These are phyloP conservation scores for Colletotrichum sp. DNA, from an alignment of 2,329 filamentous ascomycete species.

Conservation along the genomic window DNA sequence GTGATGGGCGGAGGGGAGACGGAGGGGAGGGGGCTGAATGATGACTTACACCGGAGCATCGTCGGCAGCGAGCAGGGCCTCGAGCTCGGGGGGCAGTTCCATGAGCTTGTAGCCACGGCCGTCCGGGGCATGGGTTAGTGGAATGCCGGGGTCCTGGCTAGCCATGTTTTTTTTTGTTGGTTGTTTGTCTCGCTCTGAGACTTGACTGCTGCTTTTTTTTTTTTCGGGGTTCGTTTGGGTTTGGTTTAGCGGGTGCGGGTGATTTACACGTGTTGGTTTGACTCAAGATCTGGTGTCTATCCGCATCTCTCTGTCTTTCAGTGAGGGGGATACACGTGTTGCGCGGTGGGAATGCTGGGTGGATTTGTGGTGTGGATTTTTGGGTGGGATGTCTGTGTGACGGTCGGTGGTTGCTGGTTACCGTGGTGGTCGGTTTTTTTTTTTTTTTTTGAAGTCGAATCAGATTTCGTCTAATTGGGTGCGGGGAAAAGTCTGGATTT, in stretches of 20 bases:
- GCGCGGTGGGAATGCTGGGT: background rate
- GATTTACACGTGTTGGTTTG: background rate
- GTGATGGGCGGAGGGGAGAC: background rate
- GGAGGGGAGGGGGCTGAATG: background rate
- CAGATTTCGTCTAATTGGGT: constrained; percentile 6
- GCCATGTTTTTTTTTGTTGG: constrained; percentile 39
- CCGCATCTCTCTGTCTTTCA: background rate
- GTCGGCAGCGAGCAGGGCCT: constrained; percentile 58
- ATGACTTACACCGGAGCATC: constrained; percentile 54
- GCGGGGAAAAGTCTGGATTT: background rate
- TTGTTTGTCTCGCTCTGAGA: background rate
- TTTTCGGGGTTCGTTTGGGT: background rate
- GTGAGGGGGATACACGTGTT: background rate
- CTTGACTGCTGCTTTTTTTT: background rate
- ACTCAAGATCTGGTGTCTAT: background rate
- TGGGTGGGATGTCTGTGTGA: background rate
- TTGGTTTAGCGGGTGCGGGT: background rate
- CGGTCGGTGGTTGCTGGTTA: background rate
- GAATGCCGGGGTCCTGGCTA: constrained; percentile 53
- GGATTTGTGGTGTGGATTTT: background rate
- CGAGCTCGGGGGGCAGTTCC: constrained; percentile 65
- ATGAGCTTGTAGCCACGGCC: constrained; percentile 62
- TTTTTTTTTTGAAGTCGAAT: background rate
- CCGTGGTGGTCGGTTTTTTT: background rate
- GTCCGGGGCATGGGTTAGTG: constrained; percentile 54